These are phyloP conservation scores for Magnaporthales sp. DNA, from an alignment of 2,329 filamentous ascomycete genomes.

Conservation along the genomic window DNA sequence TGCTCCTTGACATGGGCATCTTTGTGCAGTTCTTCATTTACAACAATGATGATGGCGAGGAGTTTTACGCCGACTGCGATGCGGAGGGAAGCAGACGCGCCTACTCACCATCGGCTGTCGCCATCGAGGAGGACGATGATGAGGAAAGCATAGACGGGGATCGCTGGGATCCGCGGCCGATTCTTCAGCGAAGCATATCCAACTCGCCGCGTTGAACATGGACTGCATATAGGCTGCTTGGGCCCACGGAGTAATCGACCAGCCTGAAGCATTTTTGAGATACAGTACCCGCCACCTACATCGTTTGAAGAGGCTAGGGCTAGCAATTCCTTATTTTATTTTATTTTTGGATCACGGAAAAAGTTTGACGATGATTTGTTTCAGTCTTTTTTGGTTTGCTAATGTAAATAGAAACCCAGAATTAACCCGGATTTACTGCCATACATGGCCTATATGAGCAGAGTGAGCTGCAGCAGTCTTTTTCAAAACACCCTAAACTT, in stretches of 20 bases:
- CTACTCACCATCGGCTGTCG: neutral
- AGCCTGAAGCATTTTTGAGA: neutral
- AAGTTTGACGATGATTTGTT: neutral
- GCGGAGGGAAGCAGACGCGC: slow-evolving; percentile 9
- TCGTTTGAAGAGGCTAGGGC: neutral
- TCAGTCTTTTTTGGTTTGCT: neutral
- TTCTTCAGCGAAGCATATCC: slow-evolving; percentile 21
- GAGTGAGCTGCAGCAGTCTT: too few relatives aligned
- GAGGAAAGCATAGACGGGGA: slow-evolving; percentile 20
- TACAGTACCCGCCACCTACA: neutral
- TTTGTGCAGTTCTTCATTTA: slow-evolving; percentile 89
- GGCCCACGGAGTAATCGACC: neutral
- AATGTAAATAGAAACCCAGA: neutral
- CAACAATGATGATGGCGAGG: slow-evolving; percentile 25
- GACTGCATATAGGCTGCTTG: neutral
- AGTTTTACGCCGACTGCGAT: slow-evolving; percentile 12
- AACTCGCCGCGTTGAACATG: slow-evolving; percentile 5
- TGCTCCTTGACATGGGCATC: slow-evolving; percentile 76
- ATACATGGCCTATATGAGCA: neutral
- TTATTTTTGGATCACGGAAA: neutral
- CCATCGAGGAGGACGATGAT: slow-evolving; percentile 13
- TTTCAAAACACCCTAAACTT: too few relatives aligned
- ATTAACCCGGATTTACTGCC: neutral
- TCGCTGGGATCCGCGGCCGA: slow-evolving; percentile 31
- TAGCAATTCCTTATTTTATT: too few relatives aligned